Percentiles rank a stretch among this genome's conserved stretches.
Conservation (phyloP, 495 filamentous ascomycete species). For the Talaromyces adpressus region DNA sequence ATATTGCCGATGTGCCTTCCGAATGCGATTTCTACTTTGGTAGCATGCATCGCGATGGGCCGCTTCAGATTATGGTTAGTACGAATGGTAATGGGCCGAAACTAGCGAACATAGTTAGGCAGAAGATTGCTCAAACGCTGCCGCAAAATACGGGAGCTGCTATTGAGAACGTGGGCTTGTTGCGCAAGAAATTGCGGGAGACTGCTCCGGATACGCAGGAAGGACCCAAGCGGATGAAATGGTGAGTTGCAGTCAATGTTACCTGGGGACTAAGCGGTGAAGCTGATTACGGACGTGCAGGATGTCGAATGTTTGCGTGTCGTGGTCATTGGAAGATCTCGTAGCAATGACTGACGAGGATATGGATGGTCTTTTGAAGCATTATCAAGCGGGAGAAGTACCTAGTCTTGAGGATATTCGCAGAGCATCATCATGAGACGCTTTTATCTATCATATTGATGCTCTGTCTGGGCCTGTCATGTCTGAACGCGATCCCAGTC, state of each 20-base stretch:
- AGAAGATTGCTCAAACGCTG: slow-evolving; percentile 70
- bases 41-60: slow-evolving; percentile 87
- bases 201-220: slow-evolving; percentile 66
- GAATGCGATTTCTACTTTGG: slow-evolving; percentile 99
- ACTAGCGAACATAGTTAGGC: slow-evolving; percentile 77
- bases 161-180: slow-evolving; percentile 70
- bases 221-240: slow-evolving; percentile 86
- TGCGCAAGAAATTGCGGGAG: slow-evolving; percentile 72
- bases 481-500: neutral
- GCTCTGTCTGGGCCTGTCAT: neutral
- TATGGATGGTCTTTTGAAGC: slow-evolving; percentile 68
- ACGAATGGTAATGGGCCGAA: slow-evolving; percentile 96
- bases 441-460: neutral
- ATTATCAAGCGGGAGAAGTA: slow-evolving; percentile 50
- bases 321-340: slow-evolving; percentile 79
- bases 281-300: slow-evolving; percentile 24
- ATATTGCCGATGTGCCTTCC: slow-evolving; percentile 93
- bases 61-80: slow-evolving; percentile 94
- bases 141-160: slow-evolving; percentile 74
- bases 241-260: slow-evolving; percentile 41
- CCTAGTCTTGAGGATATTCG: slow-evolving; percentile 34
- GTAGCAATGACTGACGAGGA: slow-evolving; percentile 77
- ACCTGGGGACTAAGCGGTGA: too few species aligned
- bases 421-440: neutral
- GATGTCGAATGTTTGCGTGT: slow-evolving; percentile 89